Percentiles rank a stretch among this genome's conserved stretches.
Evolutionary conservation across 2,329 filamentous ascomycete genomes (phyloP).

Genomic region (Calonectria pteridis): DNA sequence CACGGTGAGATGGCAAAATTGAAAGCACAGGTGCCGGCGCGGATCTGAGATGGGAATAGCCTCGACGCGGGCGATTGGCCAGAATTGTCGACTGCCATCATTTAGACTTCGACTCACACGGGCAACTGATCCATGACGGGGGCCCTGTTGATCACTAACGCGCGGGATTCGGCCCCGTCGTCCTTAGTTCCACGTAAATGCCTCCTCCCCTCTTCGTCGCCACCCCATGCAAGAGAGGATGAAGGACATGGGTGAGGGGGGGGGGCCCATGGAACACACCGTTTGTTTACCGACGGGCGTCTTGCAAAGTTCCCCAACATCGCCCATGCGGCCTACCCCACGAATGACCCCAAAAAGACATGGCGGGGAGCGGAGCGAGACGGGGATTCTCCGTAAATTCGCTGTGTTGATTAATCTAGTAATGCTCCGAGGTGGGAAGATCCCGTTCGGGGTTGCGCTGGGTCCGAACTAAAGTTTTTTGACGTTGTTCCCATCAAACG

Average conservation of each 20-base stretch:
- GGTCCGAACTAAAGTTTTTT: background rate
- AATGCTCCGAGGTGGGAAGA: background rate
- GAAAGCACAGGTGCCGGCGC: background rate
- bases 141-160: background rate
- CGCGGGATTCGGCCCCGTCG: background rate
- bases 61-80: background rate
- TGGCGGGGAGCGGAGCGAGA: background rate
- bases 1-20: background rate
- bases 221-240: background rate
- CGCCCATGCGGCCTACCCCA: background rate
- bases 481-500: background rate
- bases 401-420: background rate
- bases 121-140: background rate
- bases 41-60: conserved; percentile 5
- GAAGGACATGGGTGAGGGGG: background rate
- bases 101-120: background rate
- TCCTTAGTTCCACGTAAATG: too few species aligned
- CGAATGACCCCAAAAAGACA: conserved; percentile 1
- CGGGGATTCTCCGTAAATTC: conserved; percentile 1
- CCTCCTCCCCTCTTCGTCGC: too few species aligned
- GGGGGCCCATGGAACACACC: background rate
- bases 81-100: background rate
- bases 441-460: conserved; percentile 1
- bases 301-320: background rate
- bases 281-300: background rate